Base-by-base conservation (phyloP, 2,329 filamentous ascomycete genomes). In the Emericellopsis atlantica region DNA sequence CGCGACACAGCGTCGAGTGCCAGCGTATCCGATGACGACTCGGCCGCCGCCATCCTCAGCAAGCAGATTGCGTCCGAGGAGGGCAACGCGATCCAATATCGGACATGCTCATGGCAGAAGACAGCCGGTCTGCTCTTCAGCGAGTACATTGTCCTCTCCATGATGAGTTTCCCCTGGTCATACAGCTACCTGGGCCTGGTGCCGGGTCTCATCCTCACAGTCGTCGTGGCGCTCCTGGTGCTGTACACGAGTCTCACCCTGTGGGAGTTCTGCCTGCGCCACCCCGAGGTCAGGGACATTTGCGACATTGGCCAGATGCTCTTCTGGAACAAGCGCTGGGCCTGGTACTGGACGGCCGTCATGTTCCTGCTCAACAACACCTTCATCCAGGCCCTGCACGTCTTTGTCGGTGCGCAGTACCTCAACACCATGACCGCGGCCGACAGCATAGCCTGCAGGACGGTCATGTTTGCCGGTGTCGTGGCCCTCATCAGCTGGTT, bases 301-400 rank as follows among this genome's bases (percentile, higher is more conserved):
- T 95, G 88, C 56, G 89, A 95, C 56, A 84, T 95, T 55, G 89
- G 88, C n/a, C 86, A 95, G 60, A 89, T 89, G 73, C 75, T 95
- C 18, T 95, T 94, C 62, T 93, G 83, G 80, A 81, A 82, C 48
- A 79, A 85, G 58, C 77, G 74, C 44, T 85, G 81, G 75, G 76
- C 73, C 4, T 80, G 76, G 76, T 80, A 71, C 57, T 67, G 65
- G 24, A 80, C 76, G 0, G 88, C 86, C 2, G 64, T 86, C 57
- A 94, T 94, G 84, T 95, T 95, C 60, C 65, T 95, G 36, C 61
- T 95, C 46, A 95, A 95, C 72, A 95, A 95, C 58, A 94, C 86
- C 16, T 92, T 92, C 58, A 92, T 93, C 50, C 81, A 87, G 62
- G 80, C 72, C 52, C 52, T 95, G 37, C 88, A 95, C 56, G 85